phyloP scores from a whole-genome alignment of 768 basidiomycete genomes.

The Scleroderma citrinum region DNA sequence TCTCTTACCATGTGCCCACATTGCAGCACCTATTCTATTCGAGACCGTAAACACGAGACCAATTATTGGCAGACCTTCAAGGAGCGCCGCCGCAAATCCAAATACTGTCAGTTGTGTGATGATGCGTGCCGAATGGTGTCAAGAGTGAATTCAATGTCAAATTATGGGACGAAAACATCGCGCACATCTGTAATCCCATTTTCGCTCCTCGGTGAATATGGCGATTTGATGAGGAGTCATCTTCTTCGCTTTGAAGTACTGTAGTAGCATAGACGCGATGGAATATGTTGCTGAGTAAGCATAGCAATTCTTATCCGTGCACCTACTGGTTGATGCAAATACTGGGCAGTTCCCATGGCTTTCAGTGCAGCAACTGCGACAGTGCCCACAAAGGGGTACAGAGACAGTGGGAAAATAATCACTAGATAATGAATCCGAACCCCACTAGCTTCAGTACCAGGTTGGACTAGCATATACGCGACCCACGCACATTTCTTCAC shows the following conservation, averaged over 20 bases:
- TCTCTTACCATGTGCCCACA: slow-evolving; percentile 78
- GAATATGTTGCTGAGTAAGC: neutral
- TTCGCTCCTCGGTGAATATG: slow-evolving; percentile 82
- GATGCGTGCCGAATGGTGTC: neutral
- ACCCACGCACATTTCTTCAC: slow-evolving; percentile 19
- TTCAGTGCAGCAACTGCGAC: slow-evolving; percentile 58
- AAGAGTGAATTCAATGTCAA: neutral
- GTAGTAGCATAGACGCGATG: neutral
- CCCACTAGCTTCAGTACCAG: neutral
- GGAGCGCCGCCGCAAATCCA: slow-evolving; percentile 76
- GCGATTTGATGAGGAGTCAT: slow-evolving; percentile 69
- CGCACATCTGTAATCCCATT: slow-evolving; percentile 80
- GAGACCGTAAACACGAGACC: slow-evolving; percentile 81
- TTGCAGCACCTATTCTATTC: slow-evolving; percentile 86
- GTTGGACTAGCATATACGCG: neutral
- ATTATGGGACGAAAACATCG: neutral
- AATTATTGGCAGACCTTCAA: slow-evolving; percentile 77
- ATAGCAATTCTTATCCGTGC: neutral
- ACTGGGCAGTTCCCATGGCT: slow-evolving; percentile 58
- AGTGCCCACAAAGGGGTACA: slow-evolving; percentile 69
- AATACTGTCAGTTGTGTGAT: slow-evolving; percentile 46
- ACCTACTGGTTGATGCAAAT: slow-evolving; percentile 63
- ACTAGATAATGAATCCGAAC: slow-evolving; percentile 28
- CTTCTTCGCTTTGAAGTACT: slow-evolving; percentile 83
- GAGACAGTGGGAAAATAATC: slow-evolving; percentile 52